These are phyloP conservation scores for Cordyceps fumosorosea DNA, from an alignment of 2,329 filamentous ascomycete genomes.

Conservation along the genomic window DNA sequence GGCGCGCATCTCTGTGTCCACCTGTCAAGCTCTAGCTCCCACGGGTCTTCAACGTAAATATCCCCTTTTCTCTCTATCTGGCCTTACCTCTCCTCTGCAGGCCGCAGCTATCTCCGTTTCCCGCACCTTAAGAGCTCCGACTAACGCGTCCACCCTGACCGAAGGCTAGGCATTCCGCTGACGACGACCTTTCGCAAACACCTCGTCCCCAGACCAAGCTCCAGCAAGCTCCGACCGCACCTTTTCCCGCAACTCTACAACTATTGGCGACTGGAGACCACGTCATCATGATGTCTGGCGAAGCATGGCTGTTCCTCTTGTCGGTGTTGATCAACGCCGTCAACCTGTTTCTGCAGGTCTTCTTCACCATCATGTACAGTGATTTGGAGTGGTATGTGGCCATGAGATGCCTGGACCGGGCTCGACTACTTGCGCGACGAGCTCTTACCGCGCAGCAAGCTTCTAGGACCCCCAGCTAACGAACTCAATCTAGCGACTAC, in stretches of 20 bases:
- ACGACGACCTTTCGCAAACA: not conserved
- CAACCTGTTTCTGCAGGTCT: constrained; percentile 98
- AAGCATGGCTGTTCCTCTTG: constrained; percentile 97
- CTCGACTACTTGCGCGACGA: not conserved
- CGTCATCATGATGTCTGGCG: constrained; percentile 70
- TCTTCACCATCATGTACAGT: constrained; percentile 99
- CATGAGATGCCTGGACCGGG: not conserved
- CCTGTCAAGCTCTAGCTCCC: not conserved
- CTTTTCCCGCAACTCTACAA: constrained; percentile 6
- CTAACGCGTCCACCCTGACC: constrained; percentile 5
- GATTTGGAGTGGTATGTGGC: constrained; percentile 89
- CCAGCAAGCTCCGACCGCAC: not conserved
- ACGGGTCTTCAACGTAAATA: constrained; percentile 3
- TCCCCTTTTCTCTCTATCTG: not conserved
- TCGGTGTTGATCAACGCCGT: constrained; percentile 99
- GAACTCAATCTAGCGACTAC: constrained; percentile 67
- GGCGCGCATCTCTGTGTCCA: not conserved
- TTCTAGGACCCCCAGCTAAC: constrained; percentile 3
- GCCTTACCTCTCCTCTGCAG: not conserved
- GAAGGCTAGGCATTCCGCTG: constrained; percentile 9
- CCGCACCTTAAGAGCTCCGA: not conserved
- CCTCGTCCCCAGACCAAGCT: not conserved
- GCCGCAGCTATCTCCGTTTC: not conserved
- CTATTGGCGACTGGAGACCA: constrained; percentile 1
- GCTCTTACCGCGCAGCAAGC: not conserved